Percentiles rank a stretch among this genome's conserved stretches.
Evolutionary conservation across 352 stramenopile genomes (phyloP).

Genomic region (Phytopythium cucurbitacearum): DNA sequence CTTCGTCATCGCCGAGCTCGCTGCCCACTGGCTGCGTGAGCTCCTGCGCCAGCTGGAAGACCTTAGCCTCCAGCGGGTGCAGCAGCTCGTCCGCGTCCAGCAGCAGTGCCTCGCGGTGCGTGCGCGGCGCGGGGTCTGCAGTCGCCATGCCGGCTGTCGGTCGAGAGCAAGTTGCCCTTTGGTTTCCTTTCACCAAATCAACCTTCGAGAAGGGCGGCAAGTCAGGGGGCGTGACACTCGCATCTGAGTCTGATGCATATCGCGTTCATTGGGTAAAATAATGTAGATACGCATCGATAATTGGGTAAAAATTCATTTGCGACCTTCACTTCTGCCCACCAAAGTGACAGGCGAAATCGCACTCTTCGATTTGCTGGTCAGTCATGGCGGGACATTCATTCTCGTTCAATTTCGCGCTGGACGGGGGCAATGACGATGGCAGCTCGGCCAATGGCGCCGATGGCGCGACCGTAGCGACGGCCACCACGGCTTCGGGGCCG

Average conservation of each 20-base stretch:
- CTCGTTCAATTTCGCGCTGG: constrained; percentile 68
- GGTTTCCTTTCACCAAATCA: constrained; percentile 1
- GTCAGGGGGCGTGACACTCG: not conserved
- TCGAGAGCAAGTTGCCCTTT: not conserved
- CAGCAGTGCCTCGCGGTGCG: constrained; percentile 20
- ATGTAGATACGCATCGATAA: constrained; percentile 1
- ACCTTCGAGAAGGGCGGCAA: constrained; percentile 1
- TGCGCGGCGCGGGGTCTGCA: constrained; percentile 9
- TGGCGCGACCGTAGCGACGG: not conserved
- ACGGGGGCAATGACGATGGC: not conserved
- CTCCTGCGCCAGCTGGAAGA: constrained; percentile 65
- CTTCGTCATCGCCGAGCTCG: constrained; percentile 51
- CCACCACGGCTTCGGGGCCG: constrained; percentile 7
- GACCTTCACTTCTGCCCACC: too few relatives aligned
- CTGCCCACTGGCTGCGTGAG: constrained; percentile 36
- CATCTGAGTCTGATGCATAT: constrained; percentile 1
- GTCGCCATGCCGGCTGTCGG: constrained; percentile 1
- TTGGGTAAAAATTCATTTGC: constrained; percentile 5
- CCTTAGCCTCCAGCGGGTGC: constrained; percentile 49
- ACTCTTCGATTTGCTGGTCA: too few relatives aligned
- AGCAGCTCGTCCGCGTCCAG: constrained; percentile 37
- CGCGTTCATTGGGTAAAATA: constrained; percentile 4
- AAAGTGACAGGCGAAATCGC: too few relatives aligned
- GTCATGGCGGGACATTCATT: constrained; percentile 27
- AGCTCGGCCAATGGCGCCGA: not conserved